Evolutionary conservation across 1,139 yeast species (phyloP), one percentile per base, ranked within the genome.

Genomic region (Entelexis sorbosivorans): DNA sequence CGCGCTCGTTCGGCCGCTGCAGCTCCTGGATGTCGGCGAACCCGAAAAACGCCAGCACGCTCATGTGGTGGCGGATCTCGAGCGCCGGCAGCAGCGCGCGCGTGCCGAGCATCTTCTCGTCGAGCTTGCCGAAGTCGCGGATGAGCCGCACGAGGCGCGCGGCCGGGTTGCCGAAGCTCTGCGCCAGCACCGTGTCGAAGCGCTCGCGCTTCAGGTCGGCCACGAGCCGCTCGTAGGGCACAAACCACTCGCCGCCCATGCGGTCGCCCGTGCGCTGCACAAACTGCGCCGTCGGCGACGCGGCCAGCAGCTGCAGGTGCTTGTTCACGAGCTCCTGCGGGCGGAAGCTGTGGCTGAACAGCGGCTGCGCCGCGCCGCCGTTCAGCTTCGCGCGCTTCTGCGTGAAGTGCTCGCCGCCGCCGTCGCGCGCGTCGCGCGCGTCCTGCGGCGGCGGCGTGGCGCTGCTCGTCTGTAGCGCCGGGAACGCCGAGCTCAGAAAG

Each of bases 1-100:
- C 44, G 58, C 98, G 75, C 65, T 89, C 97, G 32, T 81, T 82
- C 34, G 95, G 82, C 62, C 93, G 77, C 9, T 98, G 97, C 32
- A 91, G 84, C 69, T 93, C 98, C 66, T 91, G 97, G 20, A 71
- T 60, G 45, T 71, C 73, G n/a, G 71, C 60, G 44, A 70, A 68
- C 10, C 73, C 73, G 44, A 62, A 60, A 24, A 58, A 60, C 50
- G 70, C 71, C 39, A 71, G 61, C 19, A 65, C 63, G 17, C 68
- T 59, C 47, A 69, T 61, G 34, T 64, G 63, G 43, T 65, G 78
- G 55, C 96, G 74, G 9, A 88, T 86, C 32, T 82, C 83, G 56
- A 78, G 78, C 52, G 86, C 93, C 58, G 78, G 84, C 66, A 89
- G 73, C 51, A 91, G 68, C 1, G 91, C 93, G 17, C 78, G 69